Conservation (phyloP, 169 alveolate species). For the Besnoitia besnoiti region DNA sequence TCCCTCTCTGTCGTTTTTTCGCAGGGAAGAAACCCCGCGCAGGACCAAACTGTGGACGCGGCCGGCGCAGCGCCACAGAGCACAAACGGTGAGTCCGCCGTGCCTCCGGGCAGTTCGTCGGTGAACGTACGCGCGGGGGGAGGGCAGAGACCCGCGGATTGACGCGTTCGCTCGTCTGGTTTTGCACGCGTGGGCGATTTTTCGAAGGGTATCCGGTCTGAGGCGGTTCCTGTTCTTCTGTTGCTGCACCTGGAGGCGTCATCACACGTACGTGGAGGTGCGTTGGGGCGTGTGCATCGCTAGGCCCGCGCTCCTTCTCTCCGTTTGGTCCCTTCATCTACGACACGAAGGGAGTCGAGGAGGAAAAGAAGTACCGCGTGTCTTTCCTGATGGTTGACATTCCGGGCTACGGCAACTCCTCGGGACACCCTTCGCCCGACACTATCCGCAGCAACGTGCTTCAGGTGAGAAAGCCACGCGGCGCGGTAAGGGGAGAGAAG, state of each 20-base stretch:
- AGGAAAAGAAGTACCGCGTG: conserved; percentile 10
- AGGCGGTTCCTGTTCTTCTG: too few species aligned
- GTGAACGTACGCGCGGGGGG: too few species aligned
- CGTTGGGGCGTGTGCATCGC: background rate
- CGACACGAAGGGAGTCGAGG: conserved; percentile 41
- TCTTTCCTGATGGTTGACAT: conserved; percentile 63
- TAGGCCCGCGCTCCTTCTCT: background rate
- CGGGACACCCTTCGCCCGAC: conserved; percentile 62
- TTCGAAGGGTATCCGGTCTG: too few species aligned
- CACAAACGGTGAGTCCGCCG: background rate
- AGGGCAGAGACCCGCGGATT: too few species aligned
- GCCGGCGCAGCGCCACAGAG: background rate
- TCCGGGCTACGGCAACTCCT: conserved; percentile 67
- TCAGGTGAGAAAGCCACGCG: background rate
- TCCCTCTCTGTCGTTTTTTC: background rate
- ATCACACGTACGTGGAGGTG: too few species aligned
- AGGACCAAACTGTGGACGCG: background rate
- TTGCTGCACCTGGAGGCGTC: too few species aligned
- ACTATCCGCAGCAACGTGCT: conserved; percentile 51
- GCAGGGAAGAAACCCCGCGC: conserved; percentile 6
- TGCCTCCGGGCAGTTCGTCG: too few species aligned
- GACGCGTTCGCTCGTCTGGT: too few species aligned
- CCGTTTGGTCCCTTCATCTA: conserved; percentile 60
- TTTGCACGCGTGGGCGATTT: too few species aligned
- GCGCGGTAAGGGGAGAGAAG: background rate